Evolutionary conservation across 2,329 filamentous ascomycete genomes (phyloP), one percentile per base, ranked within the genome.

Genomic region (Endoconidiophora laricicola): DNA sequence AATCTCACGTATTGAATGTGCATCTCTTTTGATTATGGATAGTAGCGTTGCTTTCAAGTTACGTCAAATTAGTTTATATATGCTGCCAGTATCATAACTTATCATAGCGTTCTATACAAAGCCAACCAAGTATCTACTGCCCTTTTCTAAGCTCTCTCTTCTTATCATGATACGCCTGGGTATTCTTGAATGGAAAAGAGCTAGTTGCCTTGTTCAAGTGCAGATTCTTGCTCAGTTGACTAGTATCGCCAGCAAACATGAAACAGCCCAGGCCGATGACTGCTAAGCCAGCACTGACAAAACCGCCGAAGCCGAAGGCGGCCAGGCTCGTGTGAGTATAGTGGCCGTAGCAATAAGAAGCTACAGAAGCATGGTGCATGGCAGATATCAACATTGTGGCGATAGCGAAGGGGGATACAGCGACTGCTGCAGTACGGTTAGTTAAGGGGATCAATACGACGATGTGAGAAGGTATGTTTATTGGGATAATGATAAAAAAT

Each of bases 301-400:
- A 57, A 55, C 76, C 71, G 0, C 78, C 82, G 4, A 84, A 60
- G 1, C 72, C 64, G 59, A 80, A 83, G 0, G 71, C 74, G 9
- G 72, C 67, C 58, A 78, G 71, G 4, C 69, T 67, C 61, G 66
- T 67, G 48, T 67, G 64, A n/a, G 71, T 69, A 65, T 79, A 85
- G 61, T 78, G 73, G 45, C 71, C 70, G 64, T 88, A 91, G 59
- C 75, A 71, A 62, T 84, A 81, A 55, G 79, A 77, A 16, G 78
- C 78, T 3, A 70, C 69, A 0, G 69, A 58, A 16, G 69, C 65
- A 62, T 90, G 83, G 66, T 84, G 83, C 2, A 77, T 54, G 0
- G 76, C 74, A 1, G 82, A 82, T 12, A 87, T 64, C 38, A 79
- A 69, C 18, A 86, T 62, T 1, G 76, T 78, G 2, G 83, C 81